These are phyloP conservation scores for Aspergillus fumigatiaffinis DNA, from an alignment of 2,329 filamentous ascomycete genomes.

Conservation along the genomic window DNA sequence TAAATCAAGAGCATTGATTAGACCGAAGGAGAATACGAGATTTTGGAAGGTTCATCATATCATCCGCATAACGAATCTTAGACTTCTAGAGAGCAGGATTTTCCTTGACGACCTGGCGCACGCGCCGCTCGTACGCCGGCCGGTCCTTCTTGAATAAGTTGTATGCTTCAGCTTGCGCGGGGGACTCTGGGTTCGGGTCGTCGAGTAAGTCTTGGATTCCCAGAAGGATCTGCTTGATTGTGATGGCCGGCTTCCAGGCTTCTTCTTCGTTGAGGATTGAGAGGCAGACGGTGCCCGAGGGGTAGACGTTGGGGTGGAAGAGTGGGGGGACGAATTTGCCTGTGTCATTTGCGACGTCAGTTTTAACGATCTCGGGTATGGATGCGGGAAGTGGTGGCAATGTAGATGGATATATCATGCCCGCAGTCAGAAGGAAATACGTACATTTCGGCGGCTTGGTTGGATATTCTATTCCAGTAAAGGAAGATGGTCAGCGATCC, in stretches of 20 bases:
- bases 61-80: slow-evolving; percentile 2
- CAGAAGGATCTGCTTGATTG: slow-evolving; percentile 93
- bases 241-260: slow-evolving; percentile 97
- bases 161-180: slow-evolving; percentile 95
- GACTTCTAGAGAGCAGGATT: slow-evolving; percentile 67
- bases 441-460: slow-evolving; percentile 98
- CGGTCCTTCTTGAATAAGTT: slow-evolving; percentile 93
- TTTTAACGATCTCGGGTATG: background rate
- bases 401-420: background rate
- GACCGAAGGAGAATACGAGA: background rate
- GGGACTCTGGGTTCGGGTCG: slow-evolving; percentile 94
- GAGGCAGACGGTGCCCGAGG: slow-evolving; percentile 93
- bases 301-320: slow-evolving; percentile 98
- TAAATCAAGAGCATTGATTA: background rate
- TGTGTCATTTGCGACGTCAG: slow-evolving; percentile 34
- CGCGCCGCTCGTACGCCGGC: slow-evolving; percentile 79
- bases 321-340: slow-evolving; percentile 95
- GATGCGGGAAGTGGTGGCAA: background rate
- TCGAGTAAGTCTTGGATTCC: slow-evolving; percentile 95
- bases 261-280: slow-evolving; percentile 98
- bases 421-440: slow-evolving; percentile 30
- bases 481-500: slow-evolving; percentile 7
- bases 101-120: slow-evolving; percentile 81
- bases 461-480: slow-evolving; percentile 70
- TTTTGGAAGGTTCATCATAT: background rate